These are phyloP conservation scores for Marchantia paleacea DNA, from an alignment of 225 moss, liverwort and hornwort genomes.

Conservation along the genomic window DNA sequence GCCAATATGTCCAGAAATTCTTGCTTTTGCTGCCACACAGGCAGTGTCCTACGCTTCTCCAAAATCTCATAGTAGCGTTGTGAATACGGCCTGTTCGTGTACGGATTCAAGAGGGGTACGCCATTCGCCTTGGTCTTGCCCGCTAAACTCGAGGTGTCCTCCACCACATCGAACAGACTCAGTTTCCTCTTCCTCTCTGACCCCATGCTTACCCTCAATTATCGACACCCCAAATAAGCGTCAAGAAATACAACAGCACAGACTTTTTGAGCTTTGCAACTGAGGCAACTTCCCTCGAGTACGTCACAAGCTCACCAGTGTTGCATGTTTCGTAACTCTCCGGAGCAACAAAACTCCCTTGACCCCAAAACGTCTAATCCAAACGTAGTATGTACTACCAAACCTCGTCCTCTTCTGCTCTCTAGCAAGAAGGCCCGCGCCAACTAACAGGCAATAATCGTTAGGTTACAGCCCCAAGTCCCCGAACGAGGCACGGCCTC, in stretches of 20 bases:
- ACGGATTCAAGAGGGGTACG: conserved; percentile 52
- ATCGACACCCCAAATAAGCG: not conserved
- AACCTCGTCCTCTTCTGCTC: not conserved
- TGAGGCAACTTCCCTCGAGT: not conserved
- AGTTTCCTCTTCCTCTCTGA: conserved; percentile 93
- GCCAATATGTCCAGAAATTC: conserved; percentile 91
- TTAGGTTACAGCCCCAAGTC: not conserved
- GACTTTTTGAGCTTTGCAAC: not conserved
- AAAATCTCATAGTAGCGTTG: conserved; percentile 52
- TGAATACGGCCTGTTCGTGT: conserved; percentile 45
- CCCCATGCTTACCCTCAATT: conserved; percentile 29
- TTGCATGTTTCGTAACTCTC: not conserved
- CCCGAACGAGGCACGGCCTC: not conserved
- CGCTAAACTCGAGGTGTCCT: conserved; percentile 62
- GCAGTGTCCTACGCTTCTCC: conserved; percentile 66
- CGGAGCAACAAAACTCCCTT: not conserved
- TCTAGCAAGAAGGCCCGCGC: not conserved
- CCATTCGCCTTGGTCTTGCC: conserved; percentile 74
- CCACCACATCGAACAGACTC: conserved; percentile 91
- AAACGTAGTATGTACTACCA: not conserved
- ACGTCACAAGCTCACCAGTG: not conserved
- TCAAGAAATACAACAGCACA: not conserved
- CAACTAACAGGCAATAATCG: not conserved
- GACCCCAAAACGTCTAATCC: not conserved
- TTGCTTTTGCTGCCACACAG: conserved; percentile 99